These are phyloP conservation scores for Boletus fagicola DNA, from an alignment of 768 basidiomycete species.

Conservation along the genomic window DNA sequence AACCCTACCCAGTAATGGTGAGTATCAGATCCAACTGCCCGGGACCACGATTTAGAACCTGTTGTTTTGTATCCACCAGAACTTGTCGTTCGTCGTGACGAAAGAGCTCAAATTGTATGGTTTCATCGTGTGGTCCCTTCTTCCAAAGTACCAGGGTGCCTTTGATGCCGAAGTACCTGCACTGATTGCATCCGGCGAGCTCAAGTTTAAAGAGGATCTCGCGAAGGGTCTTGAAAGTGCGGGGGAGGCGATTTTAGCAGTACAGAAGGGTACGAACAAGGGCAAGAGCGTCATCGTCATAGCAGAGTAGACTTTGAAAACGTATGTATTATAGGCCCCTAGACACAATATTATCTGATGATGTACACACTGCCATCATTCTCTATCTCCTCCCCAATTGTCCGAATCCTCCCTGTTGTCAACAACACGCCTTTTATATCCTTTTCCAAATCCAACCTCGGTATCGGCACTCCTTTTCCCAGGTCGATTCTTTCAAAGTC, in stretches of 20 bases:
- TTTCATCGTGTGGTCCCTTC: conserved; percentile 37
- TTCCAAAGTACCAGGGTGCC: conserved; percentile 37
- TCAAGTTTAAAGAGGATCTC: conserved; percentile 49
- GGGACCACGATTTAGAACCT: conserved; percentile 8
- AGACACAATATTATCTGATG: not conserved
- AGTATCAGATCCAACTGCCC: not conserved
- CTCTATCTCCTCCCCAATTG: conserved; percentile 13
- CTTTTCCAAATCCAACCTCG: conserved; percentile 9
- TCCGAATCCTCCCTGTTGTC: conserved; percentile 32
- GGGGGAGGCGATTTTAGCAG: conserved; percentile 39
- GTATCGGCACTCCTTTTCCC: conserved; percentile 3
- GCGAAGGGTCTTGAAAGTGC: conserved; percentile 42
- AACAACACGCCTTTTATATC: conserved; percentile 13
- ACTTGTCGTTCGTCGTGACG: conserved; percentile 37
- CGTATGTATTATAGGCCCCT: not conserved
- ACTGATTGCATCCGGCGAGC: conserved; percentile 43
- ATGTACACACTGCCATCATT: conserved; percentile 27
- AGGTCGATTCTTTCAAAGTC: conserved; percentile 16
- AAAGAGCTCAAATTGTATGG: conserved; percentile 44
- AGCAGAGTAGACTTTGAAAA: conserved; percentile 1
- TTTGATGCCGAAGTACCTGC: conserved; percentile 45
- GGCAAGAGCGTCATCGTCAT: conserved; percentile 27
- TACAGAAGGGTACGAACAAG: conserved; percentile 35
- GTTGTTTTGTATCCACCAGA: conserved; percentile 24
- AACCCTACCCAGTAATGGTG: conserved; percentile 14